These are phyloP conservation scores for Botryosphaeria dothidea DNA, from an alignment of 2,329 filamentous ascomycete genomes.

Conservation along the genomic window DNA sequence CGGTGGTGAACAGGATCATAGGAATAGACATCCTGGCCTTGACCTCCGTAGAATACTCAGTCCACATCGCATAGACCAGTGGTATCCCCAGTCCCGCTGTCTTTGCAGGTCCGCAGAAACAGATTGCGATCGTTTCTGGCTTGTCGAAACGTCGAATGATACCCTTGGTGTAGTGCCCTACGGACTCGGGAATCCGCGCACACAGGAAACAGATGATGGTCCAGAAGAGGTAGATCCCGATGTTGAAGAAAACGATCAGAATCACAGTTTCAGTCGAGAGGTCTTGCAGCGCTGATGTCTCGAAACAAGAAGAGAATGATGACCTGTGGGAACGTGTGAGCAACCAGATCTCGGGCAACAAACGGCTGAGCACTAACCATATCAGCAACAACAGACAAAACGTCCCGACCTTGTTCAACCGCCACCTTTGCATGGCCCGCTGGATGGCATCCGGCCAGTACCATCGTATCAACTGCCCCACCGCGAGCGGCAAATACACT, in stretches of 20 bases:
- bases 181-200: neutral
- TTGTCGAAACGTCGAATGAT: slow-evolving; percentile 7
- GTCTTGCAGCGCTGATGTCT: slow-evolving; percentile 5
- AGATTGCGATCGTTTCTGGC: slow-evolving; percentile 16
- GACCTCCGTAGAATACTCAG: neutral
- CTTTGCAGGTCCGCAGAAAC: slow-evolving; percentile 19
- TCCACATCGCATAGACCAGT: slow-evolving; percentile 19
- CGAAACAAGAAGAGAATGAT: slow-evolving; percentile 19
- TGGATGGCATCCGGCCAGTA: neutral
- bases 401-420: slow-evolving; percentile 14
- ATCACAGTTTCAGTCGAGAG: slow-evolving; percentile 10
- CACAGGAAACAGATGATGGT: slow-evolving; percentile 12
- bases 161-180: neutral
- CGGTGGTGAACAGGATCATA: slow-evolving; percentile 16
- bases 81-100: slow-evolving; percentile 16
- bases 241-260: slow-evolving; percentile 18
- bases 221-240: slow-evolving; percentile 19
- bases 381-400: slow-evolving; percentile 16
- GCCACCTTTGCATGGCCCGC: neutral
- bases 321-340: neutral
- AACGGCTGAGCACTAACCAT: neutral
- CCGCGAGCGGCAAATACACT: slow-evolving; percentile 16
- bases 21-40: slow-evolving; percentile 18
- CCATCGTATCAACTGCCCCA: slow-evolving; percentile 16
- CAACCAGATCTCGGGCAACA: neutral